A percentile compares a stretch with the other conserved stretches of the same genome.
Evolutionary conservation across 352 stramenopile genomes (phyloP).

Genomic region (Phytopythium vexans): DNA sequence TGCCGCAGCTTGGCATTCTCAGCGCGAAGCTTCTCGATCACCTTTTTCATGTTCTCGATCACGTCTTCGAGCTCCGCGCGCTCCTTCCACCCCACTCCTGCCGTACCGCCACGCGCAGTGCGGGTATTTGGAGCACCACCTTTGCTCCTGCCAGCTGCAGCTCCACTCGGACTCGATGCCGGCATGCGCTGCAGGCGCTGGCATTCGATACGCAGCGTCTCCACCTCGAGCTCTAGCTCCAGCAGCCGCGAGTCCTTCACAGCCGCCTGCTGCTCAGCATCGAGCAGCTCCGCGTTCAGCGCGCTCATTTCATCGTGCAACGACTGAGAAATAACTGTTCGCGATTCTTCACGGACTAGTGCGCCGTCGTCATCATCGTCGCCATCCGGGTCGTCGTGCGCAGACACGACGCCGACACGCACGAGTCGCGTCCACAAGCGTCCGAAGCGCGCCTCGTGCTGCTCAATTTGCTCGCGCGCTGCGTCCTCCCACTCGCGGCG

Average conservation of each 20-base stretch:
- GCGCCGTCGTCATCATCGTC: constrained; percentile 7
- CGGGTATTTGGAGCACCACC: constrained; percentile 8
- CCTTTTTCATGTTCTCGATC: constrained; percentile 79
- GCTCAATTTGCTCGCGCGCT: constrained; percentile 44
- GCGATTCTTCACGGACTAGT: constrained; percentile 46
- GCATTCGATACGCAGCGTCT: constrained; percentile 65
- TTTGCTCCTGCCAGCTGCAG: constrained; percentile 2
- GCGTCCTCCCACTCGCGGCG: constrained; percentile 60
- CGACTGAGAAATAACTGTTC: constrained; percentile 39
- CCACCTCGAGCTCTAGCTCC: constrained; percentile 64
- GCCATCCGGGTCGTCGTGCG: constrained; percentile 2
- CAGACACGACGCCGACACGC: constrained; percentile 21
- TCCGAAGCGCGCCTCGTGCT: constrained; percentile 49
- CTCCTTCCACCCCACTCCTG: constrained; percentile 26
- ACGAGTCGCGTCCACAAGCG: constrained; percentile 41
- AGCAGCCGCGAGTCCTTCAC: constrained; percentile 62
- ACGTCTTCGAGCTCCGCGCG: constrained; percentile 67
- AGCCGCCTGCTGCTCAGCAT: constrained; percentile 48
- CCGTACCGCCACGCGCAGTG: constrained; percentile 1
- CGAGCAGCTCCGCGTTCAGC: constrained; percentile 41
- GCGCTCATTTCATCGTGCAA: constrained; percentile 39
- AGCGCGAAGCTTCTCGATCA: constrained; percentile 70
- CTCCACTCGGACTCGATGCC: constrained; percentile 2
- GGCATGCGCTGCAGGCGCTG: constrained; percentile 46
- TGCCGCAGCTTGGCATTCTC: constrained; percentile 68